Evolutionary conservation across 169 alveolate species (phyloP), one percentile per base, ranked within the genome.

Genomic region (Amoebophrya sp.): DNA sequence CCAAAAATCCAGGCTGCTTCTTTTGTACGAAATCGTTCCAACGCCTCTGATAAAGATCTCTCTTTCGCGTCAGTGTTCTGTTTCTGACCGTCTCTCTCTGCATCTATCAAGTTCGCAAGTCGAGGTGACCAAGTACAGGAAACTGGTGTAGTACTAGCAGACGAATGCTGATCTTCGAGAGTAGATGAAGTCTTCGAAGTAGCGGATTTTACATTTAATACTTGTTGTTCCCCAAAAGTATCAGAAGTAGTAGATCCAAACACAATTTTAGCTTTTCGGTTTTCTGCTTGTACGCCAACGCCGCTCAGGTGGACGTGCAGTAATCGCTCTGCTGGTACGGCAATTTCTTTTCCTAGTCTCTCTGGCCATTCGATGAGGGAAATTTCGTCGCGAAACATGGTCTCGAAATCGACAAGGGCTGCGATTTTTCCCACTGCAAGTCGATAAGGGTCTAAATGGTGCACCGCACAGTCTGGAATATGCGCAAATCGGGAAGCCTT

Each of bases 341-440:
- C 2, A 18, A 65, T 65, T n/a, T 3, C 90, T 41, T 36, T 12
- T 36, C 91, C 91, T 14, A 89, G 91, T 40, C 91, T 36, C 91
- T 90, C 92, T 18, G 92, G 92, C 92, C 92, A 90, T 47, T 90
- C 92, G 83, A 90, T 90, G 40, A 90, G 29, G 53, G 55, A 26
- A 23, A 90, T 36, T 29, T 90, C 55, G 40, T 90, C 89, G 18
- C 47, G 26, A 34, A 90, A 54, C 40, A 40, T 29, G 0, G 24
- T 36, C 41, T 41, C 89, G 41, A 90, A 90, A 54, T 90, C 92
- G 40, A 90, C n/a, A 53, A 90, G 47, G 3, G 54, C 92, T 18
- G 92, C 92, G 55, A 90, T 65, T 89, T 33, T 90, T 36, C 89
- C 92, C 89, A 34, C 78, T 23, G 89, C 38, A 47, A 90, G 89